These are phyloP conservation scores for Talaromyces amestolkiae DNA, from an alignment of 2,329 filamentous ascomycete genomes.

Conservation along the genomic window DNA sequence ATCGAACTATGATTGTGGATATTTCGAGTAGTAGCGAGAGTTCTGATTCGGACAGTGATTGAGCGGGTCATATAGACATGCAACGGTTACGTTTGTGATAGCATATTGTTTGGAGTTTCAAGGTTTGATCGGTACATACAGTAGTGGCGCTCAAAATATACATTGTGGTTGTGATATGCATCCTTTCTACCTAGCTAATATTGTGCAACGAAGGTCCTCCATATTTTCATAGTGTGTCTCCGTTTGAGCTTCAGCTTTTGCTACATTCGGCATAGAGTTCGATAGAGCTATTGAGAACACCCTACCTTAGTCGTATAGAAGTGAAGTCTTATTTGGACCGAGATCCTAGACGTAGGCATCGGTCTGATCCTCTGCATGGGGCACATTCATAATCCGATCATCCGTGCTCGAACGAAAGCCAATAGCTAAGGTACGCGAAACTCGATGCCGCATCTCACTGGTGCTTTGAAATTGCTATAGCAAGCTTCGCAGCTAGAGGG, in stretches of 20 bases:
- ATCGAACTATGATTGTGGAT: constrained; percentile 42
- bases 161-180: not conserved
- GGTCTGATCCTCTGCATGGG: not conserved
- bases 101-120: constrained; percentile 8
- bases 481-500: no score
- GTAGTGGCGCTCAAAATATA: not conserved
- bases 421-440: not conserved
- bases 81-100: not conserved
- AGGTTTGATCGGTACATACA: not conserved
- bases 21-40: constrained; percentile 44
- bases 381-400: not conserved
- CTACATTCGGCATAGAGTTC: no score
- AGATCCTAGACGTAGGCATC: not conserved
- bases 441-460: not conserved
- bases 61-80: not conserved
- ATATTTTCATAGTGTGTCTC: not conserved
- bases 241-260: not conserved
- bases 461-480: not conserved
- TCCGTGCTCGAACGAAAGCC: not conserved
- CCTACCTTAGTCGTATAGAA: not conserved
- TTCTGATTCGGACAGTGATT: constrained; percentile 25
- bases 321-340: not conserved
- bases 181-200: not conserved
- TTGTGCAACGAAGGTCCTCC: not conserved
- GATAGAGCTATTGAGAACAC: no score